Conservation (phyloP, 192 early-diverging fungal genomes). For the Chytriomyces sp. region DNA sequence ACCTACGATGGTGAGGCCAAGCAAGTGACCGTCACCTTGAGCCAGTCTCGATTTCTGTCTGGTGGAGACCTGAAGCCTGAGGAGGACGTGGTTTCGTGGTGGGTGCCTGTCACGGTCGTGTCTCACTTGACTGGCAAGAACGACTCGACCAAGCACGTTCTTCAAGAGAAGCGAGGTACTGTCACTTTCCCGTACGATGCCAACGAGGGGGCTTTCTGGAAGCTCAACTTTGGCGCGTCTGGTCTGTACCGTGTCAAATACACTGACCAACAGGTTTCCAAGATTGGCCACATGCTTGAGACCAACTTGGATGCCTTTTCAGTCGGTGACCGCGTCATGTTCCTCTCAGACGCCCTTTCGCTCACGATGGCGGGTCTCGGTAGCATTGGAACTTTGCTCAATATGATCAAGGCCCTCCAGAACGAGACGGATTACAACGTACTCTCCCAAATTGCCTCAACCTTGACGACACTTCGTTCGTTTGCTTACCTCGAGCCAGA, state of each 20-base stretch:
- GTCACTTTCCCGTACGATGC: constrained; percentile 55
- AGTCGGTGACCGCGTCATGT: constrained; percentile 76
- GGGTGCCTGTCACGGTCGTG: constrained; percentile 71
- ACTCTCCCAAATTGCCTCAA: constrained; percentile 64
- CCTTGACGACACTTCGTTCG: constrained; percentile 63
- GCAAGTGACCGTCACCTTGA: constrained; percentile 59
- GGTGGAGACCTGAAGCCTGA: constrained; percentile 74
- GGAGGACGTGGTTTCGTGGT: constrained; percentile 83
- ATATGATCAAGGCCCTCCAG: constrained; percentile 69
- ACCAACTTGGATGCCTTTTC: constrained; percentile 44
- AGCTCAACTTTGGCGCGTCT: constrained; percentile 80
- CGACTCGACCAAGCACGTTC: constrained; percentile 55
- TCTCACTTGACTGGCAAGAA: constrained; percentile 43
- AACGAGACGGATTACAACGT: constrained; percentile 78
- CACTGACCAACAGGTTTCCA: constrained; percentile 30
- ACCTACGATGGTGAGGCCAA: constrained; percentile 45
- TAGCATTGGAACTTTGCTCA: constrained; percentile 74
- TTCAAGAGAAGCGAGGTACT: constrained; percentile 45
- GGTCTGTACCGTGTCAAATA: constrained; percentile 85
- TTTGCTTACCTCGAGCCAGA: constrained; percentile 72
- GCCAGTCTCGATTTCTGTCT: constrained; percentile 86
- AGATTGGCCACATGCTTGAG: constrained; percentile 50
- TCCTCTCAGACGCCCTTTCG: constrained; percentile 81
- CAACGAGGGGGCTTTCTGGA: constrained; percentile 60
- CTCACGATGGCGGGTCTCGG: constrained; percentile 77